These are phyloP conservation scores for Yamadazyma friedrichii DNA, from an alignment of 1,139 yeast species.

Conservation along the genomic window DNA sequence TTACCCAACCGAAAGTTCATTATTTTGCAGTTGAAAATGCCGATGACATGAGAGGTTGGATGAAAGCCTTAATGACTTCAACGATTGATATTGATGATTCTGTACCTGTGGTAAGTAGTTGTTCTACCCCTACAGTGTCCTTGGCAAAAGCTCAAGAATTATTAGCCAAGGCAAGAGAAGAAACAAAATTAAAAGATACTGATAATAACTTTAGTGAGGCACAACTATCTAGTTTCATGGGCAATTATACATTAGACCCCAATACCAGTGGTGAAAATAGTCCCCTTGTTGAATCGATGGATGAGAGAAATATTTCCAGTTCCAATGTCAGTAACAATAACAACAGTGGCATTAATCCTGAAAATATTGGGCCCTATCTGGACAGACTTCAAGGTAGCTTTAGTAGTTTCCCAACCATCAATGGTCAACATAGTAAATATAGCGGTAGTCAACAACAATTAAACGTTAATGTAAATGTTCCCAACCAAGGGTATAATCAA, in stretches of 20 bases:
- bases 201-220: constrained; percentile 21
- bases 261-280: constrained; percentile 25
- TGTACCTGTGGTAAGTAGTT: constrained; percentile 91
- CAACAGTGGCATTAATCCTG: constrained; percentile 8
- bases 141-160: constrained; percentile 83
- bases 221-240: constrained; percentile 17
- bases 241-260: constrained; percentile 22
- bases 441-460: background rate
- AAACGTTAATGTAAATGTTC: background rate
- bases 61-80: constrained; percentile 91
- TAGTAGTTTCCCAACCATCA: background rate
- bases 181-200: constrained; percentile 61
- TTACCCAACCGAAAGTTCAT: constrained; percentile 94
- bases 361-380: background rate
- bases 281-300: constrained; percentile 30
- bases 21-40: constrained; percentile 91
- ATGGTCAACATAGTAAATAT: background rate
- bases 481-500: background rate
- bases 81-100: constrained; percentile 94
- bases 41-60: constrained; percentile 94
- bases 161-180: constrained; percentile 77
- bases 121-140: constrained; percentile 91
- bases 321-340: constrained; percentile 11
- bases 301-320: constrained; percentile 18
- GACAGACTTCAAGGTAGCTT: background rate